Conservation (phyloP, 1,139 yeast genomes). For the Sugiyamaella paludigena region DNA sequence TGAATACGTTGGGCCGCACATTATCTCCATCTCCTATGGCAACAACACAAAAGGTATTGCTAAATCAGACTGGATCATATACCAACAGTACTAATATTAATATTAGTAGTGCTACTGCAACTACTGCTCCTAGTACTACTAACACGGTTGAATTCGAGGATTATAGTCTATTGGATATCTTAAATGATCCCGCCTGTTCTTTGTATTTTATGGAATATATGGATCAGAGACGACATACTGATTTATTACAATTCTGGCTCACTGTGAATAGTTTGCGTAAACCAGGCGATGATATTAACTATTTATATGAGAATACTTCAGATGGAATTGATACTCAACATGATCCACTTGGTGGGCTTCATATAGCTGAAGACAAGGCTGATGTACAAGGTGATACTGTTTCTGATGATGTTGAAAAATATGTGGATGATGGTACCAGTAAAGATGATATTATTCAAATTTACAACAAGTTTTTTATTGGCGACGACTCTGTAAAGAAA, state of each 20-base stretch:
- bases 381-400: constrained; percentile 22
- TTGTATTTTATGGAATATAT: constrained; percentile 57
- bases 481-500: constrained; percentile 20
- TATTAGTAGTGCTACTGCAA: not conserved
- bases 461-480: constrained; percentile 44
- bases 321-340: constrained; percentile 19
- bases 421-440: constrained; percentile 8
- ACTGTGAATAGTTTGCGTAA: constrained; percentile 66
- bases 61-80: not conserved
- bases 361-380: constrained; percentile 22
- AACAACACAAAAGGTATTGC: not conserved
- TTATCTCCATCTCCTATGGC: not conserved
- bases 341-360: constrained; percentile 32
- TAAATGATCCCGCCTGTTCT: constrained; percentile 48
- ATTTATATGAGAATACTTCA: constrained; percentile 26
- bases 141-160: constrained; percentile 33
- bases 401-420: constrained; percentile 19
- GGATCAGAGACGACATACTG: constrained; percentile 44
- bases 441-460: constrained; percentile 42
- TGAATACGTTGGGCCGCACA: not conserved
- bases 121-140: constrained; percentile 6
- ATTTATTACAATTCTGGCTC: constrained; percentile 60
- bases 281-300: constrained; percentile 56
- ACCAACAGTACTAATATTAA: not conserved
- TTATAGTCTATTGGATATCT: constrained; percentile 42